These are phyloP conservation scores for Fusarium incarnatum DNA, from an alignment of 2,329 filamentous ascomycete species.

Conservation along the genomic window DNA sequence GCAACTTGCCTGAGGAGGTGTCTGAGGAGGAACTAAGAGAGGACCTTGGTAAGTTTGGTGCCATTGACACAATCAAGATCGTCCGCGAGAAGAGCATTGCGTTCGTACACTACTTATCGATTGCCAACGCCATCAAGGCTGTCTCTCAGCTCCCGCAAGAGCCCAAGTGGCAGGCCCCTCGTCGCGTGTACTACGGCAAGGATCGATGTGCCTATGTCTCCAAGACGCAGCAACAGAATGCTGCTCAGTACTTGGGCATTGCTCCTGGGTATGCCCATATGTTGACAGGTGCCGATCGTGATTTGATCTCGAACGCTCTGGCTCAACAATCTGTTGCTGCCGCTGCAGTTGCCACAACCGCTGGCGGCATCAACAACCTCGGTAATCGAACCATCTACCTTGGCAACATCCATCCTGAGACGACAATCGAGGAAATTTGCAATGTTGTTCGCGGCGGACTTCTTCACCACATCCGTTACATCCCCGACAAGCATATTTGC, in stretches of 20 bases:
- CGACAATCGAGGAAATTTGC: slow-evolving; percentile 99
- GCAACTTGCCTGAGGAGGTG: slow-evolving; percentile 90
- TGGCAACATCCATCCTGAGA: slow-evolving; percentile 98
- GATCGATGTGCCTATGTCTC: slow-evolving; percentile 98
- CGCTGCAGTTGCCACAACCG: slow-evolving; percentile 94
- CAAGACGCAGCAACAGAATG: slow-evolving; percentile 99
- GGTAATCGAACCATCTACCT: slow-evolving; percentile 98
- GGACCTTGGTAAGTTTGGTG: slow-evolving; percentile 94
- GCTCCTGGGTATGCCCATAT: slow-evolving; percentile 97
- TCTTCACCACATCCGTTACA: slow-evolving; percentile 97
- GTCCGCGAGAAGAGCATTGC: slow-evolving; percentile 98
- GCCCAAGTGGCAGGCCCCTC: slow-evolving; percentile 94
- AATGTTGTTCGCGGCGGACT: slow-evolving; percentile 97
- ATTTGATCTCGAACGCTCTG: slow-evolving; percentile 94
- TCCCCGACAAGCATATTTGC: slow-evolving; percentile 99
- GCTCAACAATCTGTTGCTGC: slow-evolving; percentile 98
- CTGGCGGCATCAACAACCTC: slow-evolving; percentile 95
- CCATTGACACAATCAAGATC: slow-evolving; percentile 97
- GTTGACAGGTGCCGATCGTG: slow-evolving; percentile 93
- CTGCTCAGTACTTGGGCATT: slow-evolving; percentile 96
- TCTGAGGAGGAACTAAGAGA: slow-evolving; percentile 92
- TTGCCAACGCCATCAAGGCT: slow-evolving; percentile 98
- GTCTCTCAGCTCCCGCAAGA: slow-evolving; percentile 97
- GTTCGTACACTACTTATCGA: slow-evolving; percentile 97
- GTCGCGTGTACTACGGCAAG: slow-evolving; percentile 98